Base-by-base conservation (phyloP, 306 rosid genomes). In the Carpinus viminea region DNA sequence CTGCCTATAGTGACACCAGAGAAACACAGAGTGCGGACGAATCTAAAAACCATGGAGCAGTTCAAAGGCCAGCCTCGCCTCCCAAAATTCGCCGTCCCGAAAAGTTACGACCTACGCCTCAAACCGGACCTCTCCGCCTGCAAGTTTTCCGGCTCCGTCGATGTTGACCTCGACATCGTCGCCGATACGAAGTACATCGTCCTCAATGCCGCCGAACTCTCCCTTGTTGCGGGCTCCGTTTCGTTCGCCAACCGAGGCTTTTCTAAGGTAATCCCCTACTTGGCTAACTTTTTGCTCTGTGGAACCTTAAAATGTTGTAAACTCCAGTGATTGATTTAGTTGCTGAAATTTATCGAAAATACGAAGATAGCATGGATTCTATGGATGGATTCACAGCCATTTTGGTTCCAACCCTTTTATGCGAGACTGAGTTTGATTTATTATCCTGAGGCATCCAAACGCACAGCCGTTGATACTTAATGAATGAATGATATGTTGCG, bases 41-140 rank as follows among this genome's bases (percentile, higher is more conserved):
- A 51, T 51, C 54, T 12, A 16, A 51, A 2, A 50, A 28, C 3
- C 13, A 94, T 95, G 98, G 97, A 91, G 62, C 88, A 91, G 72
- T 95, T 95, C 97, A 88, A 76, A 84, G 93, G 91, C 12, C 90
- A 92, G 31, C 86, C 98, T 52, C 98, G 97, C 20, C 97, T 95
- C 3, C 98, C 98, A 0, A 92, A 88, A 81, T 95, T 95, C 83
- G 98, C 95, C 38, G 81, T 91, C 72, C 98, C 98, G 0, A 90
- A 91, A 56, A 87, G 96, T 41, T 95, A 95, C 81, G 87, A 85
- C 21, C 41, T 95, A 13, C 34, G 21, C 41, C 96, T 95, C 45
- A 90, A 85, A 41, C 98, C 98, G 0, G 93, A 95, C 91, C 97
- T 95, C 76, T 18, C 50, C 1, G 79, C 84, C 1, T 90, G 95